phyloP scores from a whole-genome alignment of 495 filamentous ascomycete species.

The Trichoderma orchidacearum region DNA sequence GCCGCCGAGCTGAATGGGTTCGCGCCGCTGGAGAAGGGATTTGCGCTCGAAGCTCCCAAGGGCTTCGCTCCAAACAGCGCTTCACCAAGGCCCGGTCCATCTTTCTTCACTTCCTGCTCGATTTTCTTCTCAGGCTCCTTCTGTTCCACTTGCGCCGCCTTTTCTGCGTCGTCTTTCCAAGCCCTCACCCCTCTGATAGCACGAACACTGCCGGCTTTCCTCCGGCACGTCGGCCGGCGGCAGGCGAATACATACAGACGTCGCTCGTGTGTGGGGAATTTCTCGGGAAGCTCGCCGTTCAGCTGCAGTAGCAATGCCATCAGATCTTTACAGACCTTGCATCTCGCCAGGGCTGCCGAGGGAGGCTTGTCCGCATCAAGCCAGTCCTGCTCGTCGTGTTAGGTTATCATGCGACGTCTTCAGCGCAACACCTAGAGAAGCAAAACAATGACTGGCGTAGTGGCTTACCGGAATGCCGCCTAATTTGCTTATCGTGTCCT shows the following conservation, averaged over 20 bases:
- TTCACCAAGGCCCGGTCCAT: conserved; percentile 32
- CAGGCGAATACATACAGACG: conserved; percentile 79
- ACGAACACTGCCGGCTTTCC: conserved; percentile 68
- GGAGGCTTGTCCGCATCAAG: conserved; percentile 52
- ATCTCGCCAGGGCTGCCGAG: conserved; percentile 69
- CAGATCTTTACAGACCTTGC: conserved; percentile 73
- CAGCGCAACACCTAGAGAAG: not conserved
- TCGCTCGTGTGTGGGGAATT: conserved; percentile 73
- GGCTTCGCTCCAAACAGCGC: conserved; percentile 39
- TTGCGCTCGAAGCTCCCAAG: conserved; percentile 22
- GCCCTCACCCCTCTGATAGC: conserved; percentile 52
- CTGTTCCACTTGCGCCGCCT: conserved; percentile 8
- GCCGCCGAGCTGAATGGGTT: conserved; percentile 13
- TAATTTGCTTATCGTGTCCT: conserved; percentile 78
- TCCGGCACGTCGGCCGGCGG: conserved; percentile 61
- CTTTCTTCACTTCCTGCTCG: conserved; percentile 5
- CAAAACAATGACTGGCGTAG: not conserved
- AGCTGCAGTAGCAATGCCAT: conserved; percentile 83
- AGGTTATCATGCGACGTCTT: not conserved
- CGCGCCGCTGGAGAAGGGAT: conserved; percentile 20
- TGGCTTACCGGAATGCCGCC: conserved; percentile 71
- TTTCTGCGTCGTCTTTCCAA: conserved; percentile 13
- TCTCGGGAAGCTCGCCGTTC: conserved; percentile 78
- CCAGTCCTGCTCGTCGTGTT: conserved; percentile 51
- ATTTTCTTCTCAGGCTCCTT: conserved; percentile 6